Conservation (phyloP, 2,329 filamentous ascomycete genomes). For the Dactylellina drechsleri region DNA sequence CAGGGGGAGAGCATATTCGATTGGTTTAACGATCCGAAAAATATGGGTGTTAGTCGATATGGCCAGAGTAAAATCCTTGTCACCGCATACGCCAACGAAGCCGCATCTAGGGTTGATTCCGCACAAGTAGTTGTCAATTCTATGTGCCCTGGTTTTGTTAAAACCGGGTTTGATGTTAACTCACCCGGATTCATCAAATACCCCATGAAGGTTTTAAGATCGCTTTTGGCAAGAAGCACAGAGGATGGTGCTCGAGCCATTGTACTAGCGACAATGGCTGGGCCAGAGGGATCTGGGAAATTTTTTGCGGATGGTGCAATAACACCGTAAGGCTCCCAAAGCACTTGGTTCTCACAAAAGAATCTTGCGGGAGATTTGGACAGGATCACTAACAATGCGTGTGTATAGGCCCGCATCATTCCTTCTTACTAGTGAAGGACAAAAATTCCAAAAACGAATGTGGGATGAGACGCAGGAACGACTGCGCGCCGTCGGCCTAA, state of each 20-base stretch:
- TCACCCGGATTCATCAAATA: conserved; percentile 54
- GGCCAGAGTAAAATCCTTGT: conserved; percentile 55
- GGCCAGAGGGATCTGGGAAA: conserved; percentile 57
- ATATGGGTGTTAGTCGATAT: conserved; percentile 34
- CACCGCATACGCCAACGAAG: conserved; percentile 57
- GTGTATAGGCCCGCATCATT: conserved; percentile 49
- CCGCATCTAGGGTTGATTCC: conserved; percentile 55
- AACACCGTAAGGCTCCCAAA: conserved; percentile 54
- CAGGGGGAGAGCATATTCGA: conserved; percentile 35
- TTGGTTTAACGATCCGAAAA: conserved; percentile 41
- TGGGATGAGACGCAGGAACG: conserved; percentile 56
- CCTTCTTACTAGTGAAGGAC: conserved; percentile 54
- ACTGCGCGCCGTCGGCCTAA: background rate
- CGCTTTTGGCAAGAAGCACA: conserved; percentile 46
- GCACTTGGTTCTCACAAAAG: background rate
- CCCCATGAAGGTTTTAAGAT: conserved; percentile 45
- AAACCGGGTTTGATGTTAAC: conserved; percentile 56
- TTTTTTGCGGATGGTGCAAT: conserved; percentile 56
- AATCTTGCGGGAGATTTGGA: background rate
- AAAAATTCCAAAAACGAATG: conserved; percentile 56
- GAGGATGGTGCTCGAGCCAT: conserved; percentile 56
- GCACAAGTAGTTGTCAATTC: conserved; percentile 58
- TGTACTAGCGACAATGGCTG: conserved; percentile 56
- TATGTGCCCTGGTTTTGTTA: conserved; percentile 58
- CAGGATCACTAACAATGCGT: background rate